A percentile compares a stretch with the other conserved stretches of the same genome.
Conservation (phyloP, 2,329 filamentous ascomycete genomes). For the Botrytis porri region DNA sequence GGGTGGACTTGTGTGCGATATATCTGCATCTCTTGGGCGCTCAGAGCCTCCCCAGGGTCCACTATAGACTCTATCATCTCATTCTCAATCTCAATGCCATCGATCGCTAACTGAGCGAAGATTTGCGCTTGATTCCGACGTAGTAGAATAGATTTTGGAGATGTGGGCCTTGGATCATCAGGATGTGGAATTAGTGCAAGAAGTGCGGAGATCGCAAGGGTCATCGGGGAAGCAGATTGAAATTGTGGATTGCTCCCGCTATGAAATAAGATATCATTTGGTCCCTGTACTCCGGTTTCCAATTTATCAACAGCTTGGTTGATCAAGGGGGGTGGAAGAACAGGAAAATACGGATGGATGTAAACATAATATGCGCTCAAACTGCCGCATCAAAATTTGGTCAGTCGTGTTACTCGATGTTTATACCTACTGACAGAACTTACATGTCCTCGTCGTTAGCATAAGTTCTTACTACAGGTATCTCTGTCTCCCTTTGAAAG, state of each 20-base stretch:
- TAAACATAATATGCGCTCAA: conserved; percentile 52
- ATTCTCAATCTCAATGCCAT: conserved; percentile 48
- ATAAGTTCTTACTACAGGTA: conserved; percentile 27
- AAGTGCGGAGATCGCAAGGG: conserved; percentile 48
- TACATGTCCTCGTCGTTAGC: conserved; percentile 33
- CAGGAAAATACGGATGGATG: conserved; percentile 51
- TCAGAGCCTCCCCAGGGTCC: conserved; percentile 46
- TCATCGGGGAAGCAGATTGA: conserved; percentile 45
- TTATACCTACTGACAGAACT: conserved; percentile 1
- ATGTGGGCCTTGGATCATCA: conserved; percentile 32
- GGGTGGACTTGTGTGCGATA: conserved; percentile 44
- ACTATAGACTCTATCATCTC: conserved; percentile 47
- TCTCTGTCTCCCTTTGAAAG: background rate
- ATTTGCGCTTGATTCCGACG: conserved; percentile 49
- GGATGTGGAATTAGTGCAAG: conserved; percentile 48
- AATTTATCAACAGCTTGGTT: conserved; percentile 30
- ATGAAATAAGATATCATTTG: conserved; percentile 36
- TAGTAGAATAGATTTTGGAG: conserved; percentile 43
- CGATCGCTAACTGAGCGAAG: conserved; percentile 47
- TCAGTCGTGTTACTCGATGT: background rate
- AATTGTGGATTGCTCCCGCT: conserved; percentile 39
- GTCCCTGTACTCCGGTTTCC: conserved; percentile 31
- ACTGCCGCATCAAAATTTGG: conserved; percentile 30
- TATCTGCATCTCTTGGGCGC: conserved; percentile 28
- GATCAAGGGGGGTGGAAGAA: conserved; percentile 44